phyloP scores from a whole-genome alignment of 305 asterid genomes.

The Lippia alba region DNA sequence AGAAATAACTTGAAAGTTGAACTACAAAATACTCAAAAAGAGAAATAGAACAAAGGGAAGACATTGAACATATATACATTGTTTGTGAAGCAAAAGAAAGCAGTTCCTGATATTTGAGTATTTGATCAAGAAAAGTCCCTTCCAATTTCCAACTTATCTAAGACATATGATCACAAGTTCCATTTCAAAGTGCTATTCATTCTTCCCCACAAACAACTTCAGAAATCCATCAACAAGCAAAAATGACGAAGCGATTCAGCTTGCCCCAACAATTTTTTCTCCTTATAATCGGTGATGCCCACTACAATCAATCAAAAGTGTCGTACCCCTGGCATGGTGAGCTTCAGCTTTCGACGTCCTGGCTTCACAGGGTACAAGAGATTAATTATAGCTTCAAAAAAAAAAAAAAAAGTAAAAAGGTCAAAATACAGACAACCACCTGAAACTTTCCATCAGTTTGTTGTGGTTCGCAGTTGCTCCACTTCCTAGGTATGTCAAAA shows the following conservation, averaged over 20 bases:
- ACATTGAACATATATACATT: neutral
- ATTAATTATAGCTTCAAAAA: too few relatives aligned
- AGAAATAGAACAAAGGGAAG: neutral
- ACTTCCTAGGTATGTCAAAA: too few relatives aligned
- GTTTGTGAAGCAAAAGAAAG: neutral
- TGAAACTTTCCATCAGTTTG: too few relatives aligned
- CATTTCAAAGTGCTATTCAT: neutral
- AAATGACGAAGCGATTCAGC: conserved; percentile 30
- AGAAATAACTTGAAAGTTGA: too few relatives aligned
- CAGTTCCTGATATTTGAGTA: neutral
- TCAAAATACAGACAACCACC: too few relatives aligned
- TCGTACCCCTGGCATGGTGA: too few relatives aligned
- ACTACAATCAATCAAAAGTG: too few relatives aligned
- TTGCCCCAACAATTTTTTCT: conserved; percentile 64
- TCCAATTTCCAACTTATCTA: neutral
- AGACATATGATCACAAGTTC: conserved; percentile 1
- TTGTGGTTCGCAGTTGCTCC: too few relatives aligned
- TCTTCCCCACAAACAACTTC: conserved; percentile 9
- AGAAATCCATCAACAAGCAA: conserved; percentile 13
- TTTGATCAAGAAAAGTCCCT: neutral
- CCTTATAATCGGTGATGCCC: conserved; percentile 72
- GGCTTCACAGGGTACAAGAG: too few relatives aligned
- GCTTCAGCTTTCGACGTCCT: too few relatives aligned
- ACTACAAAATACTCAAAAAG: too few relatives aligned
- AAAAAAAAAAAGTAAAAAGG: too few relatives aligned